Evolutionary conservation across 2,329 filamentous ascomycete genomes (phyloP), one percentile per base, ranked within the genome.

Genomic region (Alternaria ethzedia): DNA sequence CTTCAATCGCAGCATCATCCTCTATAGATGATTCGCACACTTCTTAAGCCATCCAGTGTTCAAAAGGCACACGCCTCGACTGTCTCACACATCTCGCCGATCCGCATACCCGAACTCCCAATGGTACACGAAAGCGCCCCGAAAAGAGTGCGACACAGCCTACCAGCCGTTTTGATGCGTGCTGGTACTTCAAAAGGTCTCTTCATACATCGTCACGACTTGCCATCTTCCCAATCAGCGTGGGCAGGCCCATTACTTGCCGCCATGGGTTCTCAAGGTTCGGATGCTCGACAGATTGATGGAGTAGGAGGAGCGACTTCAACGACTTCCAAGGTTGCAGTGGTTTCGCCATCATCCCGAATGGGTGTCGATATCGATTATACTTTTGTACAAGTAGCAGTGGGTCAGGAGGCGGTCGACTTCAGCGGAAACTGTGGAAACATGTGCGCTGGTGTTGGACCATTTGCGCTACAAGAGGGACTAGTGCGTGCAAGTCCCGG

Each of bases 351-450:
- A 83, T 88, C 3, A 73, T 78, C 3, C 80, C 83, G 72, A 15
- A 63, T 76, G 0, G 84, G 66, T 17, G 58, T 71, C 5, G 87
- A 92, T 66, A 83, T 92, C 4, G 87, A 91, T 60, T 93, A 90
- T 70, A 93, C 90, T 0, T 93, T 93, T 74, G 86, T 89, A 2
- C 88, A 90, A 52, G 83, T 93, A 7, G 90, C 90, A 3, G 85
- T 93, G 50, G 85, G 85, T 41, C 84, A 90, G 68, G 81, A 81
- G 10, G 78, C 80, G n/a, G 83, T 93, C 3, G 90, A 93, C 70
- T 86, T 87, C 72, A 87, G 88, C 0, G 88, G 90, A 7, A 93
- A 92, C 68, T 93, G 91, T 74, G 90, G 91, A 21, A 93, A 93
- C 74, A 90, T 93, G 89, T 87, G 84, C 4, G 84, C 87, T 28